Evolutionary conservation across 371 early-diverging fungal genomes (phyloP).

Genomic region (Mortierella sp.): DNA sequence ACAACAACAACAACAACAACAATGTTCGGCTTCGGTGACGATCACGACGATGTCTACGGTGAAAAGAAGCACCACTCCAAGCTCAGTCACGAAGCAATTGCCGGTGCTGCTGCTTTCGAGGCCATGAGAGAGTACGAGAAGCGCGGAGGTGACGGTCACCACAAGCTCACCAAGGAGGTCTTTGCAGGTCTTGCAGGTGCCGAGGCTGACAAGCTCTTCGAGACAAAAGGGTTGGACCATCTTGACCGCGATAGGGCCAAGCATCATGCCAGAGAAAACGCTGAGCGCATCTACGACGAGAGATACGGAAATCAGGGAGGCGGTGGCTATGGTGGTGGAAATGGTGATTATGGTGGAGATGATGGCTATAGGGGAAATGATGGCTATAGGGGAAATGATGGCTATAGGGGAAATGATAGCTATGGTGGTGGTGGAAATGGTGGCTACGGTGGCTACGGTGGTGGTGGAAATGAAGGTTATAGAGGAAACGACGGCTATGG

Average conservation of each 20-base stretch:
- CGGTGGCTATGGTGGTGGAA: background rate
- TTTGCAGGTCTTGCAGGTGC: constrained; percentile 65
- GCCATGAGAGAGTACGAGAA: constrained; percentile 64
- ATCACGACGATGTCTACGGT: constrained; percentile 46
- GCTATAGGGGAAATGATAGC: no score
- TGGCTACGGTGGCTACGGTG: no score
- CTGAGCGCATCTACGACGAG: constrained; percentile 57
- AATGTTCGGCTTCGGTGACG: constrained; percentile 46
- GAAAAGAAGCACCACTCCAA: constrained; percentile 50
- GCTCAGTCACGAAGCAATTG: constrained; percentile 62
- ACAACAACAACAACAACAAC: background rate
- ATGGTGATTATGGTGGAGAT: background rate
- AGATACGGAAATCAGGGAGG: constrained; percentile 7
- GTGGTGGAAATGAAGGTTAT: no score
- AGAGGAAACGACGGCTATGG: no score
- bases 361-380: no score
- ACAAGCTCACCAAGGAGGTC: constrained; percentile 63
- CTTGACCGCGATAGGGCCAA: constrained; percentile 59
- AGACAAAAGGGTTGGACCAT: constrained; percentile 58
- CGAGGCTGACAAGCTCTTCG: constrained; percentile 60
- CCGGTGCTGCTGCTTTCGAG: constrained; percentile 70
- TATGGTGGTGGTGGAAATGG: no score
- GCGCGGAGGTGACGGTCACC: constrained; percentile 51
- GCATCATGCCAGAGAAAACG: constrained; percentile 59
- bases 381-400: no score